These are phyloP conservation scores for Polyplosphaeria fusca DNA, from an alignment of 495 filamentous ascomycete species.

Conservation along the genomic window DNA sequence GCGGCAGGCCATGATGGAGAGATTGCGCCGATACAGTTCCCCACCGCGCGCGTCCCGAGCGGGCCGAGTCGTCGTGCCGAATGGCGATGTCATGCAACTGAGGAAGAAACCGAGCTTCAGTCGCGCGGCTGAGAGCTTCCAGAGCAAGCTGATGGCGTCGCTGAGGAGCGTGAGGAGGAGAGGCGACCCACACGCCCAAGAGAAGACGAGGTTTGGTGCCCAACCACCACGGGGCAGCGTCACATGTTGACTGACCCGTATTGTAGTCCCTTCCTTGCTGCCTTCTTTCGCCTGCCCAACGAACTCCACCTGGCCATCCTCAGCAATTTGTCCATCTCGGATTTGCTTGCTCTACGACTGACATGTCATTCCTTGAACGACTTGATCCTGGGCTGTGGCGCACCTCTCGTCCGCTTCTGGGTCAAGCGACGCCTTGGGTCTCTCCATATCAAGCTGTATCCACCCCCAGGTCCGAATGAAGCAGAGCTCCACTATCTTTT, in stretches of 20 bases:
- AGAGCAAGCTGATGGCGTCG: constrained; percentile 23
- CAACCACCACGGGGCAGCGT: background rate
- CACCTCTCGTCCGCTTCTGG: constrained; percentile 30
- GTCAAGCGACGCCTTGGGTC: constrained; percentile 13
- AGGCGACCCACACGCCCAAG: background rate
- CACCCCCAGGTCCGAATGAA: constrained; percentile 22
- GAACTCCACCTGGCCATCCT: constrained; percentile 32
- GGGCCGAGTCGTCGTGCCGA: background rate
- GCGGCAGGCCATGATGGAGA: background rate
- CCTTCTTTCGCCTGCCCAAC: constrained; percentile 28
- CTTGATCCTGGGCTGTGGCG: constrained; percentile 17
- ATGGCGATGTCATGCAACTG: background rate
- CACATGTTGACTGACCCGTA: background rate
- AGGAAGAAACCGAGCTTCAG: constrained; percentile 23
- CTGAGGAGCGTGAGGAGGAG: constrained; percentile 19
- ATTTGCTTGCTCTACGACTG: constrained; percentile 24
- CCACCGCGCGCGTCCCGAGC: no score
- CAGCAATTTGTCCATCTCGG: constrained; percentile 24
- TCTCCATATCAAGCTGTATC: constrained; percentile 27
- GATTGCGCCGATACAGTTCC: background rate
- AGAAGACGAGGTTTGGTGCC: constrained; percentile 11
- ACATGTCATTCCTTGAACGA: constrained; percentile 22
- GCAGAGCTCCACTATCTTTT: constrained; percentile 29
- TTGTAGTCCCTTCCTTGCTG: constrained; percentile 15
- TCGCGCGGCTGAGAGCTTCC: constrained; percentile 24